Base-by-base conservation (phyloP, 192 early-diverging fungal genomes). In the Backusella liffmaniae region DNA sequence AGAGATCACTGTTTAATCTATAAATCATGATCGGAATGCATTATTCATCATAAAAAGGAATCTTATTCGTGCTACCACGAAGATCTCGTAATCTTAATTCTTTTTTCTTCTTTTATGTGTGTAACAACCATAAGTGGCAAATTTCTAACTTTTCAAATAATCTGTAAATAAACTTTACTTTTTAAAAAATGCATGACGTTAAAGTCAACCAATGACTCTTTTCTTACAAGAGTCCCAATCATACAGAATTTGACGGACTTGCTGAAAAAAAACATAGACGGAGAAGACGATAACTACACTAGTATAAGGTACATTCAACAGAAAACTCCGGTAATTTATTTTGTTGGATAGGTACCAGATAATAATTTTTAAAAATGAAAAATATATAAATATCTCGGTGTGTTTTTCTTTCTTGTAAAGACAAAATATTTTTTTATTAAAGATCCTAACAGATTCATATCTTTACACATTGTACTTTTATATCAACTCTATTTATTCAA, bases 201-300 rank as follows among this genome's bases (percentile, higher is more conserved):
- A 0, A 62, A 62, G 21, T 29, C 56, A 23, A 12, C 56, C 56
- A 62, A 62, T 29, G 9, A 10, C n/a, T 62, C 6, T 56, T 59
- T 59, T 59, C 3, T 59, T 26, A 13, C 18, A n/a, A 29, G 56
- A 62, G 9, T 62, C 26, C 56, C 56, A 62, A 62, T 62, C 21
- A 62, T 62, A 26, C 26, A 62, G 23, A 62, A 30, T 62, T 62
- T 62, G 56, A 62, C 56, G 56, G 56, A 62, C 56, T 62, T 62
- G 9, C 13, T 62, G 23, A 12, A 59, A 59, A 56, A 62, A 62
- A 62, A 26, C 56, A 59, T 59, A 26, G 2, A 59, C 23, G n/a
- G n/a, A 56, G 21, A 56, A 56, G 21, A 3, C 8, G 21, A 59
- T 9, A 59, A 59, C 9, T 12, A 21, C 56, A 26, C 56, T 59